Evolutionary conservation across 345 rosid species (phyloP).

Genomic region (Heritiera fomes): DNA sequence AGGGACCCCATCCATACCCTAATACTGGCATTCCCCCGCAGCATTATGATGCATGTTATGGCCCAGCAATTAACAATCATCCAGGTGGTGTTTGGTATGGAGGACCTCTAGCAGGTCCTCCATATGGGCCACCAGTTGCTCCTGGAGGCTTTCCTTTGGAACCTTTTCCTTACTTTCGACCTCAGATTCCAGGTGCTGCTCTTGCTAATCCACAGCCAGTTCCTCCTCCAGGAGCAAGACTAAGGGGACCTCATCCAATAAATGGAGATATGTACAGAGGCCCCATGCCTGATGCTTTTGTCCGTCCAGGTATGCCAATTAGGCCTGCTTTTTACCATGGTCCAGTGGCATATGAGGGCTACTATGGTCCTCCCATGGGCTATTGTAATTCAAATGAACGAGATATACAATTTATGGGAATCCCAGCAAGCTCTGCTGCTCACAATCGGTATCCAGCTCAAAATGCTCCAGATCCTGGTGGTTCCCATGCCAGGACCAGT

Average conservation of each 20-base stretch:
- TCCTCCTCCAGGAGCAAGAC: slow-evolving; percentile 66
- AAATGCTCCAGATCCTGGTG: slow-evolving; percentile 49
- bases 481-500: slow-evolving; percentile 53
- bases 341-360: slow-evolving; percentile 73
- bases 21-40: slow-evolving; percentile 61
- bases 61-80: slow-evolving; percentile 77
- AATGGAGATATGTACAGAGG: slow-evolving; percentile 81
- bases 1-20: slow-evolving; percentile 59
- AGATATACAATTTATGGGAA: slow-evolving; percentile 71
- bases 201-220: slow-evolving; percentile 54
- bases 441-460: slow-evolving; percentile 32
- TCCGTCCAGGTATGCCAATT: slow-evolving; percentile 77
- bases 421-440: slow-evolving; percentile 62
- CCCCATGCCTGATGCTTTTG: slow-evolving; percentile 71
- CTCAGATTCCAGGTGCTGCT: slow-evolving; percentile 59
- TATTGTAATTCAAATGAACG: slow-evolving; percentile 66
- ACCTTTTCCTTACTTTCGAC: slow-evolving; percentile 75
- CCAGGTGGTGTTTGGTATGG: slow-evolving; percentile 90
- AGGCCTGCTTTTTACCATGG: slow-evolving; percentile 89
- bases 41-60: slow-evolving; percentile 77
- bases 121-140: slow-evolving; percentile 71
- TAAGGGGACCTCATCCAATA: slow-evolving; percentile 68
- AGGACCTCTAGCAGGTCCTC: slow-evolving; percentile 78
- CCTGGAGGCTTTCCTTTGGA: slow-evolving; percentile 89
- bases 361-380: slow-evolving; percentile 83